Evolutionary conservation across 1,139 yeast species (phyloP).

Genomic region (Nakaseomyces uthaithaninus): DNA sequence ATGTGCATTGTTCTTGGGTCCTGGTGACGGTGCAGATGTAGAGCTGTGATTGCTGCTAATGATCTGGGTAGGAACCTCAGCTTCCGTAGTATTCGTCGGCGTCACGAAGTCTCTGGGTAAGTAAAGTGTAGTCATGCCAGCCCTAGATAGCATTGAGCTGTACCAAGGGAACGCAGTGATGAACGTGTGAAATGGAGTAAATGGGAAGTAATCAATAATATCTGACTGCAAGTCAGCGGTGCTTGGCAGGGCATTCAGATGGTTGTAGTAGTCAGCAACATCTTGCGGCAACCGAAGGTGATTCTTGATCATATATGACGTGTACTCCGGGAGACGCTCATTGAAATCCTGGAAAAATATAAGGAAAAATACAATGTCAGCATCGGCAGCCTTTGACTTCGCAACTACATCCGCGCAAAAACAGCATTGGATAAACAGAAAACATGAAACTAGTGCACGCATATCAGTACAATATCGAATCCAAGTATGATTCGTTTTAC

Average conservation of each 20-base stretch:
- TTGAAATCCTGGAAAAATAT: constrained; percentile 31
- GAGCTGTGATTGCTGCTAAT: not conserved
- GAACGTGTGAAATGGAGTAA: constrained; percentile 36
- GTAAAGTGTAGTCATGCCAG: constrained; percentile 33
- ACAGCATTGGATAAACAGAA: not conserved
- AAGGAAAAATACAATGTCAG: constrained; percentile 28
- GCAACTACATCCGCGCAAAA: not conserved
- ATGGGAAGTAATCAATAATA: constrained; percentile 36
- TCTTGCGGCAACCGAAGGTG: constrained; percentile 30
- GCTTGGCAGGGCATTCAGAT: constrained; percentile 15
- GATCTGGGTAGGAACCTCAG: not conserved
- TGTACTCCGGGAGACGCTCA: constrained; percentile 23
- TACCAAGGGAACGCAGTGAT: constrained; percentile 41
- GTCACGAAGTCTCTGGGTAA: constrained; percentile 35
- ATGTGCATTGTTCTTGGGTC: not conserved
- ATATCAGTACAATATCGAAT: not conserved
- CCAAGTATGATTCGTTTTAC: too few relatives aligned
- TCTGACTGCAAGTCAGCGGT: constrained; percentile 28
- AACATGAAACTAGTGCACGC: not conserved
- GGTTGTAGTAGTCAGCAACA: constrained; percentile 23
- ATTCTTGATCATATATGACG: constrained; percentile 30
- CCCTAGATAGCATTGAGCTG: constrained; percentile 30
- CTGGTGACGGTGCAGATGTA: not conserved
- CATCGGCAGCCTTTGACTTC: constrained; percentile 27
- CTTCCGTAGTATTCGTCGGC: not conserved